Evolutionary conservation across 352 stramenopile genomes (phyloP).

Genomic region (Pythium volutum): DNA sequence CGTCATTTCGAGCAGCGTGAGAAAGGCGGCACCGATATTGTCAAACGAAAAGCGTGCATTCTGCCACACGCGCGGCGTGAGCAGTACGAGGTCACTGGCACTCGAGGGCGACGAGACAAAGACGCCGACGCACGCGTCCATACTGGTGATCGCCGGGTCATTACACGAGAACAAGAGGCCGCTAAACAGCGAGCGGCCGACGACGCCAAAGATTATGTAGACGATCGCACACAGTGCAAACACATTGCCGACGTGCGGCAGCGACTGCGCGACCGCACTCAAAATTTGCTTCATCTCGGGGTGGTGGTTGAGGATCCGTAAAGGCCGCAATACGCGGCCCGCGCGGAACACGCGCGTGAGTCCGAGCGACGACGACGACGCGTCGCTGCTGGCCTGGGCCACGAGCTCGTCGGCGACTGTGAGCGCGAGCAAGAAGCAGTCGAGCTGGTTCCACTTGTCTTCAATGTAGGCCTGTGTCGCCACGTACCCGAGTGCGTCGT

Average conservation of each 20-base stretch:
- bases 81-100: constrained; percentile 36
- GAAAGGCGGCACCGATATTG: constrained; percentile 59
- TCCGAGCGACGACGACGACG: constrained; percentile 30
- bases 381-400: constrained; percentile 31
- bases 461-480: constrained; percentile 72
- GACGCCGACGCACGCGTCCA: constrained; percentile 54
- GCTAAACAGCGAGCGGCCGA: constrained; percentile 65
- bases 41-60: constrained; percentile 80
- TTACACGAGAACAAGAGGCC: constrained; percentile 71
- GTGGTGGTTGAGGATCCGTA: constrained; percentile 77
- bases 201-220: constrained; percentile 75
- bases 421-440: constrained; percentile 55
- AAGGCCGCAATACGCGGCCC: constrained; percentile 54
- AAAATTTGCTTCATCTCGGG: constrained; percentile 77
- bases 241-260: constrained; percentile 72
- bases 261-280: constrained; percentile 58
- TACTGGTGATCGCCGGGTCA: constrained; percentile 33
- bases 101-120: constrained; percentile 41
- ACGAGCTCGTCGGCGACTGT: constrained; percentile 58
- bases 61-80: constrained; percentile 61
- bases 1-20: constrained; percentile 76
- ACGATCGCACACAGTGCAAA: constrained; percentile 69
- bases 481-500: constrained; percentile 64
- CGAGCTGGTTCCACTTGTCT: constrained; percentile 74
- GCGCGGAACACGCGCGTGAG: constrained; percentile 62